A percentile compares a stretch with the other conserved stretches of the same genome.
These are phyloP conservation scores for Omphalotus olearius DNA, from an alignment of 1,284 basidiomycete genomes.

Conservation along the genomic window DNA sequence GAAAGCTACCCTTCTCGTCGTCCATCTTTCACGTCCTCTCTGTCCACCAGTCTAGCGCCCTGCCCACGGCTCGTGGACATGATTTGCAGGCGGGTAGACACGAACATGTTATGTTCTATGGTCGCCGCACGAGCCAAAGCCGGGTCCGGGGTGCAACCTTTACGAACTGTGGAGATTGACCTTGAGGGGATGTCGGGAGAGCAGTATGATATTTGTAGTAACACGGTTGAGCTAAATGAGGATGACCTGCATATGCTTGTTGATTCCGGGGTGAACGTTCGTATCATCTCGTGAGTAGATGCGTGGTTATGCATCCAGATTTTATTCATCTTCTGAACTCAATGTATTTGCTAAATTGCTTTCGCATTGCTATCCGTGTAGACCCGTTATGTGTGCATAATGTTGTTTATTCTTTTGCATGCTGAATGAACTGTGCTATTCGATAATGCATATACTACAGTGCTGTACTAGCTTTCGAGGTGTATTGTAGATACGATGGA, in stretches of 20 bases:
- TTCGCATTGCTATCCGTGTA: no score
- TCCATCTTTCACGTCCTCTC: conserved; percentile 2
- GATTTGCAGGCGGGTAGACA: conserved; percentile 10
- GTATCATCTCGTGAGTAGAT: not conserved
- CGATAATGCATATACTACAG: no score
- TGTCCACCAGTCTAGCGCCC: conserved; percentile 7
- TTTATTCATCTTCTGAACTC: not conserved
- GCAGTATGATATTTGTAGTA: not conserved
- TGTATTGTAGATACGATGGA: no score
- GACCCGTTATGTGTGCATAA: not conserved
- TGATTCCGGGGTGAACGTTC: conserved; percentile 3
- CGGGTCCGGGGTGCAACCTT: conserved; percentile 8
- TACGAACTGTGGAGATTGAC: conserved; percentile 6
- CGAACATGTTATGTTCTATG: conserved; percentile 7
- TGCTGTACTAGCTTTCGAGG: no score
- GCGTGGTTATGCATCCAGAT: not conserved
- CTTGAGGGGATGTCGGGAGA: not conserved
- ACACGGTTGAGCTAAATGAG: conserved; percentile 3
- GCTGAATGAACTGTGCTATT: not conserved
- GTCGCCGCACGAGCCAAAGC: conserved; percentile 7
- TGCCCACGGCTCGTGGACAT: conserved; percentile 12
- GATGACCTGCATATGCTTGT: conserved; percentile 1
- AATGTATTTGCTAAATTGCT: not conserved
- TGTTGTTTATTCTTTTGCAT: no score
- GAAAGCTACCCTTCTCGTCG: not conserved